Percentiles rank a stretch among this genome's conserved stretches.
Conservation (phyloP, 257 asterid species). For the Cruciata laevipes region DNA sequence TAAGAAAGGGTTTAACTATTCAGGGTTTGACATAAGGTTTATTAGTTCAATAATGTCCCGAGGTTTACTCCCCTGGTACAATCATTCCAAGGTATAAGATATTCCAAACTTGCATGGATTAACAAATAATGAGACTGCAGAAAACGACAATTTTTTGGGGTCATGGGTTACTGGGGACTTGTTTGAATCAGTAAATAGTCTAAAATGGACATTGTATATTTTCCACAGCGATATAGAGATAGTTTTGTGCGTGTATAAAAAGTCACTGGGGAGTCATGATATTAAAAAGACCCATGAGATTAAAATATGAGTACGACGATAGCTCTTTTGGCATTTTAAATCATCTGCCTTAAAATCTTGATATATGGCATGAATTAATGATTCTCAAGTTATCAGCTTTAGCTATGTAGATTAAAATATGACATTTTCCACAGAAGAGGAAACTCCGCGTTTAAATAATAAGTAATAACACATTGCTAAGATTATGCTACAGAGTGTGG, state of each 20-base stretch:
- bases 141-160: not conserved
- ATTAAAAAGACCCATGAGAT: not conserved
- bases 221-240: not conserved
- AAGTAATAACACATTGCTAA: not conserved
- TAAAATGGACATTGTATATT: not conserved
- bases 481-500: not conserved
- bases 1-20: not conserved
- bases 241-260: not conserved
- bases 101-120: not conserved
- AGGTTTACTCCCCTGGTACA: not conserved
- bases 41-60: not conserved
- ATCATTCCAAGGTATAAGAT: not conserved
- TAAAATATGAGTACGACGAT: not conserved
- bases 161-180: not conserved
- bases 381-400: not conserved
- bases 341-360: not conserved
- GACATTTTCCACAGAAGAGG: not conserved
- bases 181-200: not conserved
- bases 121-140: not conserved
- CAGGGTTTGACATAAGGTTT: not conserved
- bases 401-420: too few species aligned
- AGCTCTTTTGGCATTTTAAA: not conserved
- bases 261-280: not conserved
- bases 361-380: not conserved
- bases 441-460: not conserved